Base-by-base conservation (phyloP, 2,329 filamentous ascomycete genomes). In the Pseudogymnoascus sp. region DNA sequence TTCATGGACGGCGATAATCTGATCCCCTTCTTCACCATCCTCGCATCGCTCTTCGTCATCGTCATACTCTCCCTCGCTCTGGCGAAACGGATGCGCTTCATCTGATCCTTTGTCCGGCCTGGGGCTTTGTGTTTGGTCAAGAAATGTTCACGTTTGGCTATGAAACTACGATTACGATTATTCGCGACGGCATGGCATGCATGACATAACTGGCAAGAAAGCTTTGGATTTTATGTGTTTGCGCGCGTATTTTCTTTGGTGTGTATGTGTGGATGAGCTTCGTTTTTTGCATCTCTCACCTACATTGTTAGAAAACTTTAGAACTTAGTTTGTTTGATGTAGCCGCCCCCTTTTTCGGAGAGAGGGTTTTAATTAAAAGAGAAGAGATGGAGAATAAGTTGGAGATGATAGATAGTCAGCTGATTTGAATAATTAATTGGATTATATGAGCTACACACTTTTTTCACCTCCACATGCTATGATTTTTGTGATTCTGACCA, bases 11-110 rank as follows among this genome's bases (percentile, higher is more conserved):
- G 73, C 18, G 69, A 65, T 0, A 77, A 72, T 59, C 67, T 82
- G 34, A 75, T 67, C 4, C 84, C 84, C 73, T 87, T 85, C 75
- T 85, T 84, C 68, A 78, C 77, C n/a, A 85, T 85, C 61, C 66
- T 85, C 0, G 79, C 79, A 0, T 78, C 78, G 37, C 79, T 92
- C 30, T 73, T 77, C 3, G 73, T 78, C 2, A 85, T 86, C 66
- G 63, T 64, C n/a, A 7, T 72, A 22, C 14, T 69, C 18, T 63
- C 65, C 16, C 60, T 72, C 2, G 43, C 60, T 3, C 25, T 68
- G 16, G 70, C 70, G 28, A 64, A 67, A 57, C 64, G 67, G 37
- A 57, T 69, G 50, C 67, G 64, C 63, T 73, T 66, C 57, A 69
- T 73, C 41, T 72, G 62, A 63, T 50, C 43, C 22, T 22, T 30